Percentiles rank a stretch among this genome's conserved stretches.
Conservation (phyloP, 2,329 filamentous ascomycete species). For the Dendryphion nanum region DNA sequence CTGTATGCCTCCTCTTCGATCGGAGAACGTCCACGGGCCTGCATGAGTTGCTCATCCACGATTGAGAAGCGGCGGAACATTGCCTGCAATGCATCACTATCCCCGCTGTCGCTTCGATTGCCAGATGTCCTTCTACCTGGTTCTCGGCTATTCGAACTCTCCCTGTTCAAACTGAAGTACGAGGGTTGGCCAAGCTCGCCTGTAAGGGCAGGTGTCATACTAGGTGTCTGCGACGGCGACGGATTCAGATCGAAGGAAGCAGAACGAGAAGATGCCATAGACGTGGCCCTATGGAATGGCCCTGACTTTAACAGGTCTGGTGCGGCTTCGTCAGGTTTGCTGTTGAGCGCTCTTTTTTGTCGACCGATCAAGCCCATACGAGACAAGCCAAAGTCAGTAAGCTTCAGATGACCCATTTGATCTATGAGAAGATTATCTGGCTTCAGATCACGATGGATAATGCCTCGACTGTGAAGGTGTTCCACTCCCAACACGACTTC, state of each 20-base stretch:
- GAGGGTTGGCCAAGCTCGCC: slow-evolving; percentile 77
- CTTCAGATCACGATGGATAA: slow-evolving; percentile 95
- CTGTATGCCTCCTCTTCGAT: slow-evolving; percentile 74
- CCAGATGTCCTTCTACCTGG: slow-evolving; percentile 68
- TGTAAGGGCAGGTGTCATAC: slow-evolving; percentile 76
- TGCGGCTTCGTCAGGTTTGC: slow-evolving; percentile 73
- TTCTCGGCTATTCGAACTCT: slow-evolving; percentile 59
- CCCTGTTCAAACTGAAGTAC: slow-evolving; percentile 79
- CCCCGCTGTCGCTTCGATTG: slow-evolving; percentile 86
- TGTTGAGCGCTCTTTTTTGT: slow-evolving; percentile 88
- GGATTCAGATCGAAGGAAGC: slow-evolving; percentile 85
- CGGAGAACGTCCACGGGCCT: slow-evolving; percentile 53
- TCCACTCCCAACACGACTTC: slow-evolving; percentile 97
- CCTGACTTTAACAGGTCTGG: slow-evolving; percentile 92
- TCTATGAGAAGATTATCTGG: slow-evolving; percentile 97
- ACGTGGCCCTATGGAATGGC: slow-evolving; percentile 81
- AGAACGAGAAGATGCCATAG: slow-evolving; percentile 85
- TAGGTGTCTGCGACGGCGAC: slow-evolving; percentile 81
- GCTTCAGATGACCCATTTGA: slow-evolving; percentile 90
- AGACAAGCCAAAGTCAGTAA: slow-evolving; percentile 96
- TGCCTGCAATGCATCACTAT: slow-evolving; percentile 78
- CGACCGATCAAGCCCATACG: slow-evolving; percentile 95
- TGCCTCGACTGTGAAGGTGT: slow-evolving; percentile 88
- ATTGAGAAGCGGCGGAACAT: slow-evolving; percentile 73
- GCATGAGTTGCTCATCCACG: slow-evolving; percentile 45